phyloP scores from a whole-genome alignment of 768 basidiomycete species.

The Naganishia vaughanmartiniae region DNA sequence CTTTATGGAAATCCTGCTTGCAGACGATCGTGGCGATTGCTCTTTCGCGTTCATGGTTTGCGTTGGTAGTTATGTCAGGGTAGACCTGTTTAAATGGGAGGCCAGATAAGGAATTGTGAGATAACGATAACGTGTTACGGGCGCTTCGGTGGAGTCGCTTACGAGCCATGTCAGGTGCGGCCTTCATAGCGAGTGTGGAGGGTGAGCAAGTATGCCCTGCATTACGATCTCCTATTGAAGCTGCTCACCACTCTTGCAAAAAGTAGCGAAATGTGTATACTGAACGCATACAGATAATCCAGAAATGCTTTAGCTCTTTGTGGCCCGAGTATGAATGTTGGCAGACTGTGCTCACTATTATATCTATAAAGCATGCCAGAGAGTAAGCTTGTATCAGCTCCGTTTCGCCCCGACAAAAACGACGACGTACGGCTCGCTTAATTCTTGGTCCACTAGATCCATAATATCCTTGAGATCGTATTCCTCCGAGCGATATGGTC shows the following conservation, averaged over 20 bases:
- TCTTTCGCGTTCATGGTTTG: conserved; percentile 33
- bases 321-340: not conserved
- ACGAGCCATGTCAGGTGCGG: conserved; percentile 78
- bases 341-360: conserved; percentile 35
- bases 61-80: conserved; percentile 57
- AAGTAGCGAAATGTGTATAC: conserved; percentile 93
- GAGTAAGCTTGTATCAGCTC: not conserved
- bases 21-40: conserved; percentile 93
- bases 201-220: not conserved
- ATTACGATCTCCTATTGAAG: not conserved
- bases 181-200: conserved; percentile 58
- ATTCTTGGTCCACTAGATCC: conserved; percentile 80
- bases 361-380: conserved; percentile 34
- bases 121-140: not conserved
- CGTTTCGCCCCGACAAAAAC: conserved; percentile 49
- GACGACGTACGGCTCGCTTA: conserved; percentile 86
- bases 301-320: not conserved
- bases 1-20: conserved; percentile 86
- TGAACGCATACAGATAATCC: conserved; percentile 8
- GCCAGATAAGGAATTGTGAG: not conserved
- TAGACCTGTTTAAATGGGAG: conserved; percentile 6
- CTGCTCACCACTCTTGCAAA: conserved; percentile 82
- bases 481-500: conserved; percentile 34
- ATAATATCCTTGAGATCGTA: conserved; percentile 66
- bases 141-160: not conserved